Conservation (phyloP, 169 alveolate genomes). For the Eimeria maxima region DNA sequence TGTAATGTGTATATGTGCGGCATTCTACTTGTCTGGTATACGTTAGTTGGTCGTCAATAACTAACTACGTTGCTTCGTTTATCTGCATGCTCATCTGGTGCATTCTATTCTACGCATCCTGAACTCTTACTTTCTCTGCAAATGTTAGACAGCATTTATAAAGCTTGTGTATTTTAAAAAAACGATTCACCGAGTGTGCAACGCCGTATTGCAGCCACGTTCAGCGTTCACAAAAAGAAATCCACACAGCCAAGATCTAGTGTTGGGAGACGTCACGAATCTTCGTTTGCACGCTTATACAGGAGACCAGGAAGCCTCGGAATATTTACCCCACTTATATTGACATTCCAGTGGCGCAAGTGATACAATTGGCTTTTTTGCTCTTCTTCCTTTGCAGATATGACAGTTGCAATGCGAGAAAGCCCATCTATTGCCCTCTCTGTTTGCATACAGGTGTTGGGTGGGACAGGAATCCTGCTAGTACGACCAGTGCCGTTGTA, state of each 20-base stretch:
- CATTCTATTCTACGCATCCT: neutral
- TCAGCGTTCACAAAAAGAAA: neutral
- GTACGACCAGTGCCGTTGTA: neutral
- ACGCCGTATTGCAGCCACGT: neutral
- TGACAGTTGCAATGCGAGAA: neutral
- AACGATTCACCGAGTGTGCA: neutral
- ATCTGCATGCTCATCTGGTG: neutral
- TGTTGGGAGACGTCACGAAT: neutral
- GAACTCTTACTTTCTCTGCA: neutral
- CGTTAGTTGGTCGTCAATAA: no score
- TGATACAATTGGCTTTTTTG: neutral
- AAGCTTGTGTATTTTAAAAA: neutral
- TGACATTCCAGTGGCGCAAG: conserved; percentile 1
- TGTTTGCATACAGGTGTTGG: neutral
- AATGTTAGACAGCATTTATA: neutral
- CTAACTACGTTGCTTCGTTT: neutral
- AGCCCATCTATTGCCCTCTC: neutral
- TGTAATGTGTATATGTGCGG: no score
- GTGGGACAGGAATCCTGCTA: neutral
- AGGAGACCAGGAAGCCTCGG: conserved; percentile 27
- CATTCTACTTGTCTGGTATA: no score
- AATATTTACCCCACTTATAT: neutral
- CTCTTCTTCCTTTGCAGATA: conserved; percentile 1
- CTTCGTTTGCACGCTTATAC: neutral
- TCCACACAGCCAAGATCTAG: neutral